phyloP scores from a whole-genome alignment of 352 stramenopile genomes.

The Pythium brachiatum region DNA sequence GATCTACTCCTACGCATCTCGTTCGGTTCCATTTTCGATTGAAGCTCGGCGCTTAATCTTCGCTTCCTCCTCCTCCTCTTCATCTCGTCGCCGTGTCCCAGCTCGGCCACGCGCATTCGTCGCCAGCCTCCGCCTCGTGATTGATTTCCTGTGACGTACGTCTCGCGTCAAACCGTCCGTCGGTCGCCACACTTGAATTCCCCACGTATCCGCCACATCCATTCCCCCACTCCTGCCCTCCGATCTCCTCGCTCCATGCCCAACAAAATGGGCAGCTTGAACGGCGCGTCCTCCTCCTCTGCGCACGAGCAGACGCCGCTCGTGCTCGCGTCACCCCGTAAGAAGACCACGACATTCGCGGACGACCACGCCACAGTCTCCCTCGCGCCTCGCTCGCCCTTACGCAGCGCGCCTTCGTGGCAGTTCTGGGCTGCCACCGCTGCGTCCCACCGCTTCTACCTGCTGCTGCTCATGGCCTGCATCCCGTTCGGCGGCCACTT shows the following conservation, averaged over 20 bases:
- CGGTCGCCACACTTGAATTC: neutral
- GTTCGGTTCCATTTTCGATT: constrained; percentile 6
- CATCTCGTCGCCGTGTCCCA: neutral
- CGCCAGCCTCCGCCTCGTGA: no score
- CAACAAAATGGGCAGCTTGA: constrained; percentile 24
- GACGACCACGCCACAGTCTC: constrained; percentile 6
- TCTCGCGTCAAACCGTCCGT: neutral
- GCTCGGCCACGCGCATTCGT: neutral
- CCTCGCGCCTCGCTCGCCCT: constrained; percentile 18
- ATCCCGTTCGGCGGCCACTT: constrained; percentile 87
- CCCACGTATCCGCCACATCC: neutral
- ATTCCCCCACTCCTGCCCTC: neutral
- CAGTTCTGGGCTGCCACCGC: constrained; percentile 73
- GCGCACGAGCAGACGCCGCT: constrained; percentile 22
- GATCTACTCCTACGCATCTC: no score
- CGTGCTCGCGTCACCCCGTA: constrained; percentile 16
- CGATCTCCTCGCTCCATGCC: neutral
- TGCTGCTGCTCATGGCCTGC: constrained; percentile 81
- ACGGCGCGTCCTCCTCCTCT: constrained; percentile 2
- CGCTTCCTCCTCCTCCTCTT: neutral
- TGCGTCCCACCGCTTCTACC: constrained; percentile 67
- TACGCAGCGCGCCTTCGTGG: constrained; percentile 47
- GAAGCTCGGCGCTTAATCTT: neutral
- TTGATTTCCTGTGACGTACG: neutral
- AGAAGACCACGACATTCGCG: neutral